Evolutionary conservation across 768 basidiomycete species (phyloP).

Genomic region (Naganishia onofrii): DNA sequence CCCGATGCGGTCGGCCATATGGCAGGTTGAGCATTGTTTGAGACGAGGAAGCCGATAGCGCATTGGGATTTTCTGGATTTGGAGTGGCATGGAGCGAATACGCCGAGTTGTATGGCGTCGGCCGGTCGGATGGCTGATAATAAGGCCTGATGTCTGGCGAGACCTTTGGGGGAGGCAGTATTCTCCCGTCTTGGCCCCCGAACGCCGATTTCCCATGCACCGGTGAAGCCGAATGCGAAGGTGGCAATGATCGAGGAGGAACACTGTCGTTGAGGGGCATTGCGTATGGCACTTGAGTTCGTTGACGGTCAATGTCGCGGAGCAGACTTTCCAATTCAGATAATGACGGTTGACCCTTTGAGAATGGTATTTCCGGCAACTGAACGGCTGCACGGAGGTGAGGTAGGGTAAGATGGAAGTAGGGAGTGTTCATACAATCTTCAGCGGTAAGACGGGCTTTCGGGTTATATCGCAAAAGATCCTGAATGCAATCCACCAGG

Average conservation of each 20-base stretch:
- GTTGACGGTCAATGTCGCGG: slow-evolving; percentile 16
- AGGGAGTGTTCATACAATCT: slow-evolving; percentile 83
- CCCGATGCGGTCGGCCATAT: slow-evolving; percentile 3
- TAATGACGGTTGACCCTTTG: slow-evolving; percentile 44
- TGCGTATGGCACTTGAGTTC: slow-evolving; percentile 7
- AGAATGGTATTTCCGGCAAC: slow-evolving; percentile 49
- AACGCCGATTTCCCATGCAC: slow-evolving; percentile 38
- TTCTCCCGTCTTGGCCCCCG: slow-evolving; percentile 21
- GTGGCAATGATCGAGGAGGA: slow-evolving; percentile 18
- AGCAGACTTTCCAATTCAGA: slow-evolving; percentile 19
- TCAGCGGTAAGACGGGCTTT: slow-evolving; percentile 76
- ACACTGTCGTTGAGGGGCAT: neutral
- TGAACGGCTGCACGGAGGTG: slow-evolving; percentile 50
- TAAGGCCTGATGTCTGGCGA: slow-evolving; percentile 27
- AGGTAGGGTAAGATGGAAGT: slow-evolving; percentile 69
- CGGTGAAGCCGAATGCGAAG: slow-evolving; percentile 39
- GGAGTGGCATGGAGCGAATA: slow-evolving; percentile 31
- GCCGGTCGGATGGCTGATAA: slow-evolving; percentile 20
- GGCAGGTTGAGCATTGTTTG: slow-evolving; percentile 29
- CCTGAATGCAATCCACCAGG: slow-evolving; percentile 85
- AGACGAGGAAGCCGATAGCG: slow-evolving; percentile 28
- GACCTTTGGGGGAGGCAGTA: slow-evolving; percentile 23
- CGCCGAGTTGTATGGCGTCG: neutral
- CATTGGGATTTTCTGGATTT: slow-evolving; percentile 29
- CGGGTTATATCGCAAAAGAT: slow-evolving; percentile 89